phyloP scores from a whole-genome alignment of 257 asterid genomes.

The Salvia hispanica region DNA sequence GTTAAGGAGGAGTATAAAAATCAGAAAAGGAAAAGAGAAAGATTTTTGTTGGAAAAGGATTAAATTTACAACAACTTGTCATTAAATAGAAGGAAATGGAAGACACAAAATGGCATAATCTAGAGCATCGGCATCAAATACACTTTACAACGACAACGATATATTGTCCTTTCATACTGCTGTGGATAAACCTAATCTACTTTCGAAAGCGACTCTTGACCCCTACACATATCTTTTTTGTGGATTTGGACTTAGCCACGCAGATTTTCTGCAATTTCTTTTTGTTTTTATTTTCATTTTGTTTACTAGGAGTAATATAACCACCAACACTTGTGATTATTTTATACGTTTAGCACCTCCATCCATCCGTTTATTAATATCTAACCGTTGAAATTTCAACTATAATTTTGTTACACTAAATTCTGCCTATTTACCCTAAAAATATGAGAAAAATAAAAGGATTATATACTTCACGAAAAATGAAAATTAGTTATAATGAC shows the following conservation, averaged over 20 bases:
- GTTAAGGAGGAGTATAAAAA: too few species aligned
- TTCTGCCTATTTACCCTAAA: too few species aligned
- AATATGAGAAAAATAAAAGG: too few species aligned
- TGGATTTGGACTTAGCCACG: conserved; percentile 17
- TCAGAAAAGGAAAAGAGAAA: too few species aligned
- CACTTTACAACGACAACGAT: conserved; percentile 57
- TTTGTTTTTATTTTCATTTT: not conserved
- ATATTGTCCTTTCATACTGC: conserved; percentile 35
- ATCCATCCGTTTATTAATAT: not conserved
- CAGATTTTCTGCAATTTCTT: conserved; percentile 5
- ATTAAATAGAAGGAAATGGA: not conserved
- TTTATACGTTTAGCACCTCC: not conserved
- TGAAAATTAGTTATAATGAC: not conserved
- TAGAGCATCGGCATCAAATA: conserved; percentile 15
- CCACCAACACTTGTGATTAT: conserved; percentile 21
- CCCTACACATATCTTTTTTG: conserved; percentile 39
- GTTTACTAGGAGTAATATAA: not conserved
- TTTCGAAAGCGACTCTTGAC: conserved; percentile 33
- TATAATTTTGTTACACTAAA: too few species aligned
- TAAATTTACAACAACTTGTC: not conserved
- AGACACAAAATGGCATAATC: not conserved
- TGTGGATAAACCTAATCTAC: conserved; percentile 29
- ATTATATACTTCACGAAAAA: too few species aligned
- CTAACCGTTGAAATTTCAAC: not conserved
- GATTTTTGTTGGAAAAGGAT: too few species aligned